Base-by-base conservation (phyloP, 352 stramenopile genomes). In the Phytophthora litchii region DNA sequence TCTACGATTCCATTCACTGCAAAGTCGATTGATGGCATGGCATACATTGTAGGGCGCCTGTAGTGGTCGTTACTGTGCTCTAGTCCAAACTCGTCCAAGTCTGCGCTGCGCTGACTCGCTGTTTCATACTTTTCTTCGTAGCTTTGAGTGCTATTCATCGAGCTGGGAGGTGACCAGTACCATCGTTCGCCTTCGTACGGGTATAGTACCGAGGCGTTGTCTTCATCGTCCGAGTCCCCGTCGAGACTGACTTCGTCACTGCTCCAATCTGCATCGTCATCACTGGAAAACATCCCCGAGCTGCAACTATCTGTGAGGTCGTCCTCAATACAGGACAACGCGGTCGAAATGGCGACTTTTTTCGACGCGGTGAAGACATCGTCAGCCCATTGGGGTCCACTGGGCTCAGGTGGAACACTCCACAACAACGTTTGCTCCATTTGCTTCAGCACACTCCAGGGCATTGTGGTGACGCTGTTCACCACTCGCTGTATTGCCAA, bases 251-350 rank as follows among this genome's bases (percentile, higher is more conserved):
- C 64, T 12, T 65, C 58, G 19, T 72, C 64, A 16, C 43, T 58
- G 27, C 64, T 72, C 59, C 59, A 72, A 23, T 57, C 64, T 31
- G 32, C 52, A 5, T 69, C 59, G 21, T 69, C 58, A 31, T 61
- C 64, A 23, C 64, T 65, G 2, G 64, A 68, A 41, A 60, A 68
- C 31, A 58, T 14, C 11, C 53, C 64, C 4, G 64, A 72, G 64
- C 64, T 72, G 47, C 64, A 69, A 37, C 57, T 68, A 37, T 72
- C 64, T 1, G 64, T 72, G 13, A 68, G 48, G 10, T 65, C 64
- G 25, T 65, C 64, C 4, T 67, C 58, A 17, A 64, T 46, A 19
- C 40, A 50, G 10, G 25, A 13, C 31, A 51, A 9, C 3, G 48
- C 35, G 9, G 44, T 3, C 27, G 48, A 38, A 10, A 67, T 38